Percentiles rank a stretch among this genome's conserved stretches.
Conservation (phyloP, 1,284 basidiomycete genomes). For the Austroboletus niveus region DNA sequence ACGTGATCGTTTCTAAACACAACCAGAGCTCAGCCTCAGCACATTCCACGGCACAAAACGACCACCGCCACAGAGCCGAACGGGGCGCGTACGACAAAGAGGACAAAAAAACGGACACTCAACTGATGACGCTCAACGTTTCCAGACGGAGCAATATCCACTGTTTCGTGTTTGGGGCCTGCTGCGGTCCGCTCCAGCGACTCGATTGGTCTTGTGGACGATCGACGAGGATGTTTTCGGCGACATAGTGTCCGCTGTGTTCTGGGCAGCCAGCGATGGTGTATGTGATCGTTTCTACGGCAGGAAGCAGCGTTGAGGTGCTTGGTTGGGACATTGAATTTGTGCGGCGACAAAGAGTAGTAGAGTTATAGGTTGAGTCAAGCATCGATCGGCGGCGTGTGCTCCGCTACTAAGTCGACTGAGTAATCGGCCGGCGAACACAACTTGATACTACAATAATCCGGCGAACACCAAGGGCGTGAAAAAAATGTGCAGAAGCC, state of each 20-base stretch:
- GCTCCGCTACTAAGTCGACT: too few relatives aligned
- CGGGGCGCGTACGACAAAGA: background rate
- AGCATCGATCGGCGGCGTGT: too few relatives aligned
- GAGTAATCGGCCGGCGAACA: too few relatives aligned
- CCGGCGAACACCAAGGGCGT: too few relatives aligned
- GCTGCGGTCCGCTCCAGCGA: constrained; percentile 68
- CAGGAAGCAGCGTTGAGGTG: constrained; percentile 1
- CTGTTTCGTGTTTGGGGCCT: constrained; percentile 53
- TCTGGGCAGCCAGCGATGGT: constrained; percentile 61
- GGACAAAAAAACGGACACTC: constrained; percentile 33
- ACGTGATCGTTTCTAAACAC: constrained; percentile 61
- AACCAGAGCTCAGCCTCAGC: background rate
- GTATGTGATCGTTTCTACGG: constrained; percentile 36
- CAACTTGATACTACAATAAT: too few relatives aligned
- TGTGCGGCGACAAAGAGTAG: background rate
- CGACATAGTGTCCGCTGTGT: constrained; percentile 65
- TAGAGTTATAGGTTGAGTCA: too few relatives aligned
- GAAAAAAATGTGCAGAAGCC: too few relatives aligned
- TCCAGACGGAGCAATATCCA: constrained; percentile 71
- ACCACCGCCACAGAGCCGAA: background rate
- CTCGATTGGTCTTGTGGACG: constrained; percentile 61
- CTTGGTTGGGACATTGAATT: constrained; percentile 10
- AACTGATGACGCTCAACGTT: constrained; percentile 60
- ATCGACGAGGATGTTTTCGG: constrained; percentile 67
- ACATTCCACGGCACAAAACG: background rate